Conservation (phyloP, 2,329 filamentous ascomycete genomes). For the Cladosporium sp. region DNA sequence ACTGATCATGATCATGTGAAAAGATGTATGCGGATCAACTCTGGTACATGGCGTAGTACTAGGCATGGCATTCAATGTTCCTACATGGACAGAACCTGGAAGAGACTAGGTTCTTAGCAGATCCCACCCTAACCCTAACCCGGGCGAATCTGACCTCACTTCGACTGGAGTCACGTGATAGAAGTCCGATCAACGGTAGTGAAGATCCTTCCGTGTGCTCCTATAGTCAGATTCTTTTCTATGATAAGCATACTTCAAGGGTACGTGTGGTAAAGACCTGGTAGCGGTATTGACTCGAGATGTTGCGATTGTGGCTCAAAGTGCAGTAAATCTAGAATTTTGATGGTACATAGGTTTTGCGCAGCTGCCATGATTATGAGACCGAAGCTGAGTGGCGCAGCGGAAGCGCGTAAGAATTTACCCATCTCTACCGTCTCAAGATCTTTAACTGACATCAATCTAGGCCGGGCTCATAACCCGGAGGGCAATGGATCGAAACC, state of each 20-base stretch:
- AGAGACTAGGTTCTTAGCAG: no score
- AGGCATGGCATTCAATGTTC: no score
- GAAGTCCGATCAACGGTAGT: not conserved
- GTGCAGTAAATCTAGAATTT: no score
- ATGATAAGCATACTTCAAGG: not conserved
- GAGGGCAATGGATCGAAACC: constrained; percentile 22
- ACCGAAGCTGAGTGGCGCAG: constrained; percentile 18
- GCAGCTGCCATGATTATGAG: not conserved
- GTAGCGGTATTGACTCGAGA: not conserved
- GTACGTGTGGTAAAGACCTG: not conserved
- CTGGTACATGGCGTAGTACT: no score
- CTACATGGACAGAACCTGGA: no score
- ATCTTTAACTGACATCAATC: not conserved
- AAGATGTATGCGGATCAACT: no score
- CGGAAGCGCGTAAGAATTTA: constrained; percentile 16
- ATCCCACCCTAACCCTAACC: not conserved
- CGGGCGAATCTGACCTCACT: not conserved
- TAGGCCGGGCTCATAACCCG: constrained; percentile 20
- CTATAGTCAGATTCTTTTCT: not conserved
- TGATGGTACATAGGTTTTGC: not conserved
- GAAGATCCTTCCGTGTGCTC: not conserved
- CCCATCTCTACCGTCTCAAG: not conserved
- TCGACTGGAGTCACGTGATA: not conserved
- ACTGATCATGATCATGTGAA: no score
- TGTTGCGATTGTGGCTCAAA: no score